A percentile compares a stretch with the other conserved stretches of the same genome.
phyloP scores from a whole-genome alignment of 371 early-diverging fungal species.

The Zopfochytrium polystomum region DNA sequence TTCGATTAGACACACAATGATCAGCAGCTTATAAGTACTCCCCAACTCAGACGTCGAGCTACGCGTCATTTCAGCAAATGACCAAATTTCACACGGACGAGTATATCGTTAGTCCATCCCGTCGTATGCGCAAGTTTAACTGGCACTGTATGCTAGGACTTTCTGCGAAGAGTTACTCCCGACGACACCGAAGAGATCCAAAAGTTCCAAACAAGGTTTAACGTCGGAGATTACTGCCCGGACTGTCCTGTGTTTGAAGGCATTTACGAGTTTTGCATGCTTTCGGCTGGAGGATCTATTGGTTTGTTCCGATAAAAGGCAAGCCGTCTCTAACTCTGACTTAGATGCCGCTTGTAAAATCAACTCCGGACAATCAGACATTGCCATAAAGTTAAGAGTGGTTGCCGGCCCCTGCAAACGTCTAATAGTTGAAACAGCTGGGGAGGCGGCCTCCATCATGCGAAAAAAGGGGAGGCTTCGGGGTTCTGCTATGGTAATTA shows the following conservation, averaged over 20 bases:
- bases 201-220: conserved; percentile 69
- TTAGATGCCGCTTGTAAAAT: no score
- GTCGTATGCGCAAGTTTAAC: no score
- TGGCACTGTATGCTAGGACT: no score
- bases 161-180: no score
- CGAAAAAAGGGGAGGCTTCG: no score
- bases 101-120: no score
- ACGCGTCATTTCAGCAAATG: conserved; percentile 93
- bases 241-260: conserved; percentile 98
- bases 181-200: conserved; percentile 74
- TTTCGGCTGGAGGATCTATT: conserved; percentile 62
- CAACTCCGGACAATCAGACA: conserved; percentile 60
- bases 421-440: conserved; percentile 70
- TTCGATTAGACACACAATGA: conserved; percentile 14
- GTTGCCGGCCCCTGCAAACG: conserved; percentile 87
- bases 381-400: conserved; percentile 89
- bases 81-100: conserved; percentile 98
- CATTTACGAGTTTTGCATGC: conserved; percentile 90
- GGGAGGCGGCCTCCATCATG: no score
- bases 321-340: no score
- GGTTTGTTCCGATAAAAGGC: conserved; percentile 65
- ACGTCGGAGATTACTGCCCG: conserved; percentile 82
- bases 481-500: no score
- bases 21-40: background rate
- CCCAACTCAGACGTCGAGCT: conserved; percentile 67